phyloP scores from a whole-genome alignment of 805 yeast species.

The Yarrowia divulgata region DNA sequence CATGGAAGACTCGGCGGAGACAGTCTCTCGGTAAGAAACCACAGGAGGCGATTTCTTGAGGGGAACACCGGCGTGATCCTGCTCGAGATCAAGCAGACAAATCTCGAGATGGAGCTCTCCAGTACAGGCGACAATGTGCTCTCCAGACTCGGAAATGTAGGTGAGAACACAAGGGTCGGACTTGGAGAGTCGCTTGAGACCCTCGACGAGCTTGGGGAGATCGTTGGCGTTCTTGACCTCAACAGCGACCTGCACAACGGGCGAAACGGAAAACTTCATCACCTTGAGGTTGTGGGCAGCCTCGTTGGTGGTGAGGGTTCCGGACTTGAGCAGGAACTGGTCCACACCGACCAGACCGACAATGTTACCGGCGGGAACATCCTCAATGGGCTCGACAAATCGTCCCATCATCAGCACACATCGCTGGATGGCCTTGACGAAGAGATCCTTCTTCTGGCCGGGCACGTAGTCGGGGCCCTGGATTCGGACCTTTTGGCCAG shows the following conservation, averaged over 20 bases:
- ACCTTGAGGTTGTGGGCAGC: constrained; percentile 99
- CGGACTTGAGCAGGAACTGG: constrained; percentile 99
- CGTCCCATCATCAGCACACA: constrained; percentile 99
- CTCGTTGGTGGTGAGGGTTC: constrained; percentile 97
- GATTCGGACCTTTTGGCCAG: constrained; percentile 99
- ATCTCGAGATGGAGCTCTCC: constrained; percentile 99
- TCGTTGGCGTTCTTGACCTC: constrained; percentile 99
- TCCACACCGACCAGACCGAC: constrained; percentile 99
- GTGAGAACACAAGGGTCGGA: constrained; percentile 98
- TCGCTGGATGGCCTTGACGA: constrained; percentile 97
- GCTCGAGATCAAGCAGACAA: constrained; percentile 93
- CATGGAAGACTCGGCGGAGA: constrained; percentile 90
- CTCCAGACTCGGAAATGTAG: constrained; percentile 92
- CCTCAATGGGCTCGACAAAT: constrained; percentile 96
- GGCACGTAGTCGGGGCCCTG: constrained; percentile 99
- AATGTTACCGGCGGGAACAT: constrained; percentile 99
- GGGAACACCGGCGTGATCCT: constrained; percentile 99
- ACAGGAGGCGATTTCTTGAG: constrained; percentile 97
- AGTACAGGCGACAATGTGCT: constrained; percentile 99
- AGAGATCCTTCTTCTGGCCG: constrained; percentile 97
- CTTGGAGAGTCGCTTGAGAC: constrained; percentile 99
- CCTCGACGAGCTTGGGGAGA: constrained; percentile 99
- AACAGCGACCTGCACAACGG: constrained; percentile 99
- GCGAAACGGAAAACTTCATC: constrained; percentile 99
- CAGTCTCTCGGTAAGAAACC: constrained; percentile 99